phyloP scores from a whole-genome alignment of 306 rosid species.

The Fagus sylvatica region DNA sequence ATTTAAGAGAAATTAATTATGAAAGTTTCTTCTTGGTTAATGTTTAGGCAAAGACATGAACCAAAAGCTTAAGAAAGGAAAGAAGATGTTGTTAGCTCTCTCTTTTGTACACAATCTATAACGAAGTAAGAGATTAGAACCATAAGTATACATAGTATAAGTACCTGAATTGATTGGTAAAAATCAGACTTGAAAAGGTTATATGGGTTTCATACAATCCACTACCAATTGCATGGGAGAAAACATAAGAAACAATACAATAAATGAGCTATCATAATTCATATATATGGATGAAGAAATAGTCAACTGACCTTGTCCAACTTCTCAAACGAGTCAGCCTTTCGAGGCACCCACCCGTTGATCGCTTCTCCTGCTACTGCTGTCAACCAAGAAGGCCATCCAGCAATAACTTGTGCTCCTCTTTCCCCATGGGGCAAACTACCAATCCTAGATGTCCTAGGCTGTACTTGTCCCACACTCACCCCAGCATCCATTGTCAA shows the following conservation, averaged over 20 bases:
- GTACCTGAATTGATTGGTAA: background rate
- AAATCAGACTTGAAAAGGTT: background rate
- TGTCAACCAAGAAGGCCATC: slow-evolving; percentile 93
- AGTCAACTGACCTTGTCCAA: slow-evolving; percentile 60
- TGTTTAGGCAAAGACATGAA: too few relatives aligned
- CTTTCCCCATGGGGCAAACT: slow-evolving; percentile 54
- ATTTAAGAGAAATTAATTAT: background rate
- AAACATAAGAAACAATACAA: background rate
- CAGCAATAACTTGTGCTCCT: slow-evolving; percentile 72
- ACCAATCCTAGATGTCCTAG: slow-evolving; percentile 26
- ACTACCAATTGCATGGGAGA: background rate
- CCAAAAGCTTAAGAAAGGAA: too few relatives aligned
- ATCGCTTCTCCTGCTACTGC: slow-evolving; percentile 85
- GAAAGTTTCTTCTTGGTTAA: too few relatives aligned
- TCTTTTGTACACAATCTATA: background rate
- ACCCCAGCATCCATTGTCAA: slow-evolving; percentile 22
- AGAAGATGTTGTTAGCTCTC: background rate
- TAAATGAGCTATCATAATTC: slow-evolving; percentile 1
- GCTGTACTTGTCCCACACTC: slow-evolving; percentile 21
- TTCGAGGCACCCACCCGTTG: slow-evolving; percentile 82
- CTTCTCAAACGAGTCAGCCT: slow-evolving; percentile 76
- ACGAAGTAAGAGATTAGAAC: background rate
- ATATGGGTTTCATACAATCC: background rate
- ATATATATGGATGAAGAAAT: background rate
- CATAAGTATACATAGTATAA: too few relatives aligned